Evolutionary conservation across 345 rosid genomes (phyloP).

Genomic region (Corchorus olitorius): DNA sequence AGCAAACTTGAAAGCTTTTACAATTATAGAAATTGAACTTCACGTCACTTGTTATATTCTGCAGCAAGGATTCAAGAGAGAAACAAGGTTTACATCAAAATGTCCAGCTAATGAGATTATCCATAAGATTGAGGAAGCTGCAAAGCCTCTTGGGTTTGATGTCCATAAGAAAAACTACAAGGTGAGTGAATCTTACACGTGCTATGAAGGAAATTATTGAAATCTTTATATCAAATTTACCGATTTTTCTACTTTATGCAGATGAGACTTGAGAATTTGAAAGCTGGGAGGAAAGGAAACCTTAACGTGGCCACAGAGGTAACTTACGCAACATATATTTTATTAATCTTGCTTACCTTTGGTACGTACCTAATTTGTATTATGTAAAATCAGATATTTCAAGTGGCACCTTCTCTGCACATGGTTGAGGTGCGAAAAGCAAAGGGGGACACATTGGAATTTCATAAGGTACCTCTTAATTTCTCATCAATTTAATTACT

Average conservation of each 20-base stretch:
- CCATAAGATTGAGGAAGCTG: constrained; percentile 84
- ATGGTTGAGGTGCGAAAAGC: constrained; percentile 95
- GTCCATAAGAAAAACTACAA: constrained; percentile 91
- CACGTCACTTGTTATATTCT: constrained; percentile 1
- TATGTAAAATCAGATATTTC: constrained; percentile 60
- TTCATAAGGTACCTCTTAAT: constrained; percentile 62
- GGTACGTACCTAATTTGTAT: neutral
- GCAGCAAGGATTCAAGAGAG: constrained; percentile 77
- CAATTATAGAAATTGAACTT: neutral
- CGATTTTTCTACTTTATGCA: constrained; percentile 23
- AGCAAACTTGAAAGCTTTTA: neutral
- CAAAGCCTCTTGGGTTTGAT: constrained; percentile 91
- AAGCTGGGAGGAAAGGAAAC: constrained; percentile 94
- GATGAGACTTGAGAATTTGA: constrained; percentile 90
- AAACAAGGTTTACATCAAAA: constrained; percentile 82
- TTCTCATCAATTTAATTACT: neutral
- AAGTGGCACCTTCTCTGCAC: constrained; percentile 94
- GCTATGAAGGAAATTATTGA: neutral
- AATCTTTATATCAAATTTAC: neutral
- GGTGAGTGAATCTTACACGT: constrained; percentile 38
- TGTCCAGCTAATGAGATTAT: constrained; percentile 87
- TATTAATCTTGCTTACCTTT: neutral
- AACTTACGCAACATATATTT: constrained; percentile 7
- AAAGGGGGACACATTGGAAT: constrained; percentile 96
- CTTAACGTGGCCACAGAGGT: constrained; percentile 93